Conservation (phyloP, 371 early-diverging fungal species). For the Saksenaea oblongispora region DNA sequence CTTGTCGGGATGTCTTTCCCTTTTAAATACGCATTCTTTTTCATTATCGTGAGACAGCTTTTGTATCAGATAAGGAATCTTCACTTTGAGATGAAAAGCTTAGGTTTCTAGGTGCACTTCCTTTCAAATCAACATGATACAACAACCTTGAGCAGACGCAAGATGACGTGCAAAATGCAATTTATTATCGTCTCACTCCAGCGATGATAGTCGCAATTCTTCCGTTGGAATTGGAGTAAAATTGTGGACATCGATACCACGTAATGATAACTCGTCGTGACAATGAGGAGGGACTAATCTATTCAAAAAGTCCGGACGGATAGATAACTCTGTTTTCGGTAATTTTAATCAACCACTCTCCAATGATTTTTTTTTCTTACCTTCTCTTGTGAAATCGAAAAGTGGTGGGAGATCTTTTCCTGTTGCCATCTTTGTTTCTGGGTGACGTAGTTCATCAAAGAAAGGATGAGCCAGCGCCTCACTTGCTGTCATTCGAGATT, state of each 20-base stretch:
- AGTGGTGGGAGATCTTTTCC: constrained; percentile 86
- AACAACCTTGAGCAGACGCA: no score
- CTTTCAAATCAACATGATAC: no score
- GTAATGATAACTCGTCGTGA: constrained; percentile 50
- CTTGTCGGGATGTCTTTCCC: no score
- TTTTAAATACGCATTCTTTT: no score
- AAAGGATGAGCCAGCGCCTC: constrained; percentile 96
- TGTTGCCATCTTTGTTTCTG: constrained; percentile 80
- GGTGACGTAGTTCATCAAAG: constrained; percentile 94
- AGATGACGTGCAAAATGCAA: no score
- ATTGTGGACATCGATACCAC: constrained; percentile 47
- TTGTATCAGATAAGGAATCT: no score
- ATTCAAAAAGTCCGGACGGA: constrained; percentile 58
- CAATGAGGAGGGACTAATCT: constrained; percentile 66
- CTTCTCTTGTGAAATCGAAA: constrained; percentile 89
- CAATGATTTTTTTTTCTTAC: constrained; percentile 40
- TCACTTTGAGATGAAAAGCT: no score
- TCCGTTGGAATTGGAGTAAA: constrained; percentile 48
- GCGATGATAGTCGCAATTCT: constrained; percentile 23
- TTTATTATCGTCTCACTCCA: constrained; percentile 6
- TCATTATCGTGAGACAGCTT: no score
- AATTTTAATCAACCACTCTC: not conserved
- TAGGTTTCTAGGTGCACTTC: no score
- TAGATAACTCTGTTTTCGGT: constrained; percentile 44
- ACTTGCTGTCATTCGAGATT: constrained; percentile 85